Percentiles rank a stretch among this genome's conserved stretches.
These are phyloP conservation scores for Colletotrichum chlorophyti DNA, from an alignment of 2,329 filamentous ascomycete genomes.

Conservation along the genomic window DNA sequence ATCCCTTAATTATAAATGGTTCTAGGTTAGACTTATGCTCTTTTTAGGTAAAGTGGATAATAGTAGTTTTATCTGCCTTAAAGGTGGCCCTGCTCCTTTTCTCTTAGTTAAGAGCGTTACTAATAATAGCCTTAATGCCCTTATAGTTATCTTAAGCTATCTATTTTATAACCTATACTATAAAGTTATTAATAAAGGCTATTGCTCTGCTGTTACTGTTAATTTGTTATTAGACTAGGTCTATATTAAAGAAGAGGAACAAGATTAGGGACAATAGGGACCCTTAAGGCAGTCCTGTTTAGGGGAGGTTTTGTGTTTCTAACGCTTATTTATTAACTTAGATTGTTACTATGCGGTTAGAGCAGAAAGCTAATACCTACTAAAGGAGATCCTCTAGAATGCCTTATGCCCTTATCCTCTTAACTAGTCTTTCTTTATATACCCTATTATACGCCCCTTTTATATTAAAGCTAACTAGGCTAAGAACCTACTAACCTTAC, in stretches of 20 bases:
- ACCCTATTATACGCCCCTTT: no score
- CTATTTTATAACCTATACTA: constrained; percentile 32
- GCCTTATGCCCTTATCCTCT: no score
- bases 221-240: constrained; percentile 41
- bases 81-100: constrained; percentile 32
- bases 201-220: constrained; percentile 37
- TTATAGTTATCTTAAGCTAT: constrained; percentile 31
- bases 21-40: constrained; percentile 42
- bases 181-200: constrained; percentile 37
- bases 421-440: no score
- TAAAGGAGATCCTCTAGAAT: no score
- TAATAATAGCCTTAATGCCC: constrained; percentile 34
- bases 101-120: constrained; percentile 32
- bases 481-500: no score
- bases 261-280: no score
- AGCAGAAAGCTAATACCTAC: no score
- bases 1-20: neutral
- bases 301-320: no score
- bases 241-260: constrained; percentile 43
- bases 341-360: no score
- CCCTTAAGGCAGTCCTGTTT: no score
- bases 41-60: constrained; percentile 69
- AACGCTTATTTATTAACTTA: no score
- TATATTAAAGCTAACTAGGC: no score
- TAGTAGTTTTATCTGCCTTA: constrained; percentile 52